A percentile compares a stretch with the other conserved stretches of the same genome.
Conservation (phyloP, 2,329 filamentous ascomycete genomes). For the Chrysosporium keratinophilum region DNA sequence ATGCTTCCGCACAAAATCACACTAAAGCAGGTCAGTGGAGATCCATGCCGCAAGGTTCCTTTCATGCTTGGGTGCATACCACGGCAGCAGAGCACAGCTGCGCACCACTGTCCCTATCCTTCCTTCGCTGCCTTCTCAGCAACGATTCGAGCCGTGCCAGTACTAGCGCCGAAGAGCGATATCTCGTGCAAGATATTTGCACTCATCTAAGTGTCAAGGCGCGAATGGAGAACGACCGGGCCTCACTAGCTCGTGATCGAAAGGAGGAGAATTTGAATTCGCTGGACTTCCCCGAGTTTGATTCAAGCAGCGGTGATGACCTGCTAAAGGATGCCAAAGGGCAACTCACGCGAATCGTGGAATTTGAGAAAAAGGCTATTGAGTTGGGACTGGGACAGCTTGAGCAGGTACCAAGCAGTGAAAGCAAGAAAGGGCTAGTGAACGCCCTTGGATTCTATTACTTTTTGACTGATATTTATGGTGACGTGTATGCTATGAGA, state of each 20-base stretch:
- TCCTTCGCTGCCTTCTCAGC: background rate
- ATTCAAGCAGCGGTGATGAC: slow-evolving; percentile 23
- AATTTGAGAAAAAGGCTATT: slow-evolving; percentile 22
- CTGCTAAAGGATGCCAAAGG: slow-evolving; percentile 14
- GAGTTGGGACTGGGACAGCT: slow-evolving; percentile 13
- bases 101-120: background rate
- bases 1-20: too few relatives aligned
- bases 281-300: slow-evolving; percentile 16
- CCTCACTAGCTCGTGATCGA: slow-evolving; percentile 23
- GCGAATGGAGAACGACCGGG: slow-evolving; percentile 30
- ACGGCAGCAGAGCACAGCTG: slow-evolving; percentile 1
- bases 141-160: background rate
- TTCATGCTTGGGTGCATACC: background rate
- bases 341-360: slow-evolving; percentile 19
- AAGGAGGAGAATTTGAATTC: slow-evolving; percentile 28
- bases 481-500: slow-evolving; percentile 29
- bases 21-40: background rate
- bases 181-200: slow-evolving; percentile 10
- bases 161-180: slow-evolving; percentile 3
- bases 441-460: slow-evolving; percentile 22
- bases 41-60: background rate
- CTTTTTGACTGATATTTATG: slow-evolving; percentile 29
- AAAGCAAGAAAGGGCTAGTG: slow-evolving; percentile 12
- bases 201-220: slow-evolving; percentile 23
- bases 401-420: slow-evolving; percentile 1